Percentiles rank a stretch among this genome's conserved stretches.
phyloP scores from a whole-genome alignment of 2,329 filamentous ascomycete genomes.

The Botryosphaeria dothidea region DNA sequence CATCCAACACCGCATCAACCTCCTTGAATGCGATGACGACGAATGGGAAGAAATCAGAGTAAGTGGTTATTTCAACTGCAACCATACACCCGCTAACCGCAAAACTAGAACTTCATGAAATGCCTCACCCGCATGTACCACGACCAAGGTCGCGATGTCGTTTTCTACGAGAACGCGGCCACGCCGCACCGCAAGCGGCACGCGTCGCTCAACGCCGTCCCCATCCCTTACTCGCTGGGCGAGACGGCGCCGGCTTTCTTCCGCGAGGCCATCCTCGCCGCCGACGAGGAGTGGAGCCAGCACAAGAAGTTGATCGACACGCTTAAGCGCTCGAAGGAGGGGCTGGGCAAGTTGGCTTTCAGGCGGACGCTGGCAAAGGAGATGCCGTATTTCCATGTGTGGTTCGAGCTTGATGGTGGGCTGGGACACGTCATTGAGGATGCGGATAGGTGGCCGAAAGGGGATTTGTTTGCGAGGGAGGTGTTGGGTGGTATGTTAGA shows the following conservation, averaged over 20 bases:
- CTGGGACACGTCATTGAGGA: constrained; percentile 93
- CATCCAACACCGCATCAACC: constrained; percentile 80
- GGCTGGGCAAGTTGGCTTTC: constrained; percentile 79
- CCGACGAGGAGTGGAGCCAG: constrained; percentile 93
- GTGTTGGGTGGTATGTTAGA: constrained; percentile 92
- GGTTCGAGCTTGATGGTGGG: constrained; percentile 91
- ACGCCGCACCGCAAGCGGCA: constrained; percentile 75
- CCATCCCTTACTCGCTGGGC: constrained; percentile 87
- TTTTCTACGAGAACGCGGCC: constrained; percentile 98
- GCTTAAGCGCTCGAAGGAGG: constrained; percentile 61
- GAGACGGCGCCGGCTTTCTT: constrained; percentile 94
- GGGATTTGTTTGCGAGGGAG: constrained; percentile 90
- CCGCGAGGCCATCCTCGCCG: constrained; percentile 83
- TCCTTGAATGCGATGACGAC: constrained; percentile 97
- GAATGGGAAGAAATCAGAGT: constrained; percentile 95
- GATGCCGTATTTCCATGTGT: constrained; percentile 97
- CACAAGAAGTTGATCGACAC: constrained; percentile 96
- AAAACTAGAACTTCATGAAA: constrained; percentile 85
- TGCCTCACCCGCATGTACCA: constrained; percentile 91
- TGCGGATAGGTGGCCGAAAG: constrained; percentile 77
- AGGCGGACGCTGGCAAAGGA: constrained; percentile 82
- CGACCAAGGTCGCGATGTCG: constrained; percentile 83
- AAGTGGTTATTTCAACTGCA: not conserved
- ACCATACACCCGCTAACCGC: constrained; percentile 56
- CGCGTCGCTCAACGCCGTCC: constrained; percentile 81